Percentiles rank a stretch among this genome's conserved stretches.
phyloP scores from a whole-genome alignment of 163 green algal genomes.

The Botryococcus braunii region DNA sequence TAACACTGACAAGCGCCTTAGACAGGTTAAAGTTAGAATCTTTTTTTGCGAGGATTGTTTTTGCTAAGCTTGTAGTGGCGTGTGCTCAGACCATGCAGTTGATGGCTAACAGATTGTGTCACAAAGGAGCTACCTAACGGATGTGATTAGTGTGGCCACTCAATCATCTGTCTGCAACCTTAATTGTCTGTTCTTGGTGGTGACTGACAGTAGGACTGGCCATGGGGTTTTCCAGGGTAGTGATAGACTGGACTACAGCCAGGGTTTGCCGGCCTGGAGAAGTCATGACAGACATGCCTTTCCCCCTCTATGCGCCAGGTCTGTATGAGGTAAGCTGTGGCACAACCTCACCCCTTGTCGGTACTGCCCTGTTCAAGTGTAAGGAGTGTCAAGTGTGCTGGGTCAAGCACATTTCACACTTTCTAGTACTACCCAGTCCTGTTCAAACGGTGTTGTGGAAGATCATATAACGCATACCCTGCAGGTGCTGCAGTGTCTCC shows the following conservation, averaged over 20 bases:
- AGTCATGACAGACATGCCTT: conserved; percentile 83
- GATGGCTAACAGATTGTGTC: neutral
- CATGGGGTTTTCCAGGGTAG: conserved; percentile 18
- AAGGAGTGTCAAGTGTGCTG: no score
- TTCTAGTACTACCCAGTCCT: no score
- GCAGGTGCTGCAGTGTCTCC: no score
- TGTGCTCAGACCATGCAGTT: neutral
- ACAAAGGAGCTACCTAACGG: neutral
- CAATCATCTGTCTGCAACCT: neutral
- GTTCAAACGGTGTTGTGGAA: no score
- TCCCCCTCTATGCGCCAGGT: conserved; percentile 47
- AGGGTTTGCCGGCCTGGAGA: conserved; percentile 43
- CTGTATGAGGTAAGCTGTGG: conserved; percentile 43
- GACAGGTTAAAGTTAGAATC: no score
- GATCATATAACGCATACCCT: no score
- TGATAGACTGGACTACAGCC: conserved; percentile 47
- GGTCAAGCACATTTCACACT: no score
- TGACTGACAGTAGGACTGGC: neutral
- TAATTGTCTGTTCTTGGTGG: neutral
- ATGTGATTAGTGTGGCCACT: neutral
- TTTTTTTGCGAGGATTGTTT: neutral
- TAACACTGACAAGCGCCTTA: no score
- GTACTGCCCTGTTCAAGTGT: no score
- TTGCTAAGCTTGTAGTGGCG: neutral
- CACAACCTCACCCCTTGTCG: no score